Evolutionary conservation across 2,329 filamentous ascomycete species (phyloP).

Genomic region (Aspergillus brunneoviolaceus): DNA sequence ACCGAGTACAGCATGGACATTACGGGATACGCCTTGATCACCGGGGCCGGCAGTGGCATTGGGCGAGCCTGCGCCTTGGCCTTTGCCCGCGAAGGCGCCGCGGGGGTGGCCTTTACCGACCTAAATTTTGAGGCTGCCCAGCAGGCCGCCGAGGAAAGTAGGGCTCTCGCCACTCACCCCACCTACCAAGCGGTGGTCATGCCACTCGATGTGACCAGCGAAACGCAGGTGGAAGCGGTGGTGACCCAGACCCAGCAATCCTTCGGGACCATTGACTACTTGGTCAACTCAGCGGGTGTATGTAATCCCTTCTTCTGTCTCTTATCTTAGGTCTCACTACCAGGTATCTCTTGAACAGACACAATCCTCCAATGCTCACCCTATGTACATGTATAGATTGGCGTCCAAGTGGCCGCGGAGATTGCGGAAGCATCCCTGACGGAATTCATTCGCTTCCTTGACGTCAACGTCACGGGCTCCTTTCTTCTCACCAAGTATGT

Average conservation of each 20-base stretch:
- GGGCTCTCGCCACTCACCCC: slow-evolving; percentile 24
- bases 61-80: slow-evolving; percentile 15
- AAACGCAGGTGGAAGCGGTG: slow-evolving; percentile 24
- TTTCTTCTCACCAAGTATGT: slow-evolving; percentile 41
- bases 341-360: too few species aligned
- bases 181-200: slow-evolving; percentile 23
- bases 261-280: slow-evolving; percentile 29
- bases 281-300: slow-evolving; percentile 25
- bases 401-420: not conserved
- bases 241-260: slow-evolving; percentile 17
- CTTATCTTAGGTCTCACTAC: not conserved
- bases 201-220: slow-evolving; percentile 27
- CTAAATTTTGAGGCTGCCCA: slow-evolving; percentile 18
- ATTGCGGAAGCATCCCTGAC: slow-evolving; percentile 10
- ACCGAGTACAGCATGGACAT: too few species aligned
- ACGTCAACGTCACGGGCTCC: slow-evolving; percentile 42
- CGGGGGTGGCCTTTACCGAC: slow-evolving; percentile 28
- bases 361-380: too few species aligned
- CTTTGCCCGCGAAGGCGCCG: slow-evolving; percentile 22
- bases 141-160: slow-evolving; percentile 25
- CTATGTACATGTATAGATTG: not conserved
- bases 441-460: slow-evolving; percentile 37
- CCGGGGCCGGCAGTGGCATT: slow-evolving; percentile 16
- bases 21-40: slow-evolving; percentile 6
- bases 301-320: not conserved